Evolutionary conservation across 2,329 filamentous ascomycete genomes (phyloP).

Genomic region (Rhytidhysteron rufulum): DNA sequence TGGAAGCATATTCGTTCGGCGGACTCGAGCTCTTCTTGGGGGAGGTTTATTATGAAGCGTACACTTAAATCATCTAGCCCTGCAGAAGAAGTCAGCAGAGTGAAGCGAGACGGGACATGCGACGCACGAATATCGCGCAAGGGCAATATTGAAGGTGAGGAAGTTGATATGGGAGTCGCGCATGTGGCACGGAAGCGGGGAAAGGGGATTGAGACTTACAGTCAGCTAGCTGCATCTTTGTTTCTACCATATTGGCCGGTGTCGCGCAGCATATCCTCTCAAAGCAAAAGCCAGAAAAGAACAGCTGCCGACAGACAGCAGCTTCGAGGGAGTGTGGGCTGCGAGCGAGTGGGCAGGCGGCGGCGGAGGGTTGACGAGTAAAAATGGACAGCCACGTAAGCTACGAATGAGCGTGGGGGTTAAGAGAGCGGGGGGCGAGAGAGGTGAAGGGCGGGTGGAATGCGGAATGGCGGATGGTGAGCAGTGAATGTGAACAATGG

Average conservation of each 20-base stretch:
- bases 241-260: slow-evolving; percentile 64
- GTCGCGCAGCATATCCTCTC: slow-evolving; percentile 57
- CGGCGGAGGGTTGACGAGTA: too few species aligned
- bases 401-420: slow-evolving; percentile 9
- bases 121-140: neutral
- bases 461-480: too few species aligned
- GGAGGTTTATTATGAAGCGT: slow-evolving; percentile 96
- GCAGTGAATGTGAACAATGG: slow-evolving; percentile 4
- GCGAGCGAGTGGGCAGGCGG: slow-evolving; percentile 8
- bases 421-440: slow-evolving; percentile 3
- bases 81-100: slow-evolving; percentile 30
- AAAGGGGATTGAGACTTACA: slow-evolving; percentile 54
- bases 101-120: too few species aligned
- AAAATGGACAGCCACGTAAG: slow-evolving; percentile 29
- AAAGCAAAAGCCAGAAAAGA: neutral
- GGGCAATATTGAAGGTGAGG: neutral
- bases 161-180: neutral
- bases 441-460: too few species aligned
- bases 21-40: slow-evolving; percentile 81
- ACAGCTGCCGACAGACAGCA: slow-evolving; percentile 4
- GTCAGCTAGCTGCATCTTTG: slow-evolving; percentile 84
- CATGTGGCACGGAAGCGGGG: slow-evolving; percentile 1
- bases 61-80: slow-evolving; percentile 97
- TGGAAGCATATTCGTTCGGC: slow-evolving; percentile 97
- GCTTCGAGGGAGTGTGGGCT: slow-evolving; percentile 3